These are phyloP conservation scores for Nemania sp. DNA, from an alignment of 2,329 filamentous ascomycete species.

Conservation along the genomic window DNA sequence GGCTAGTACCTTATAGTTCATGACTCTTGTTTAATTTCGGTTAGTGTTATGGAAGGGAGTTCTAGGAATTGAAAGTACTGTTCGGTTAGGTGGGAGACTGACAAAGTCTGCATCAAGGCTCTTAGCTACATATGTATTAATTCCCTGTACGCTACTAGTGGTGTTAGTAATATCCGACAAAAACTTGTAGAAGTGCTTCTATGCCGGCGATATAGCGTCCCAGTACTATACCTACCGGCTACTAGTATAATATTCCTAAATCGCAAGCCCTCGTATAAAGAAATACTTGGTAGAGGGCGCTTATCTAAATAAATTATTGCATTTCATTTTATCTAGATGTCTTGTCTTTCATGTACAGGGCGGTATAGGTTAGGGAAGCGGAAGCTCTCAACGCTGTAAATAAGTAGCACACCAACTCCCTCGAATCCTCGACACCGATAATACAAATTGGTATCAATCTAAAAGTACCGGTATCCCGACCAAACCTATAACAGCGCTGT, in stretches of 20 bases:
- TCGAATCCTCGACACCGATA: constrained; percentile 18
- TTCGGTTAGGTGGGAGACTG: background rate
- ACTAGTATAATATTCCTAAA: too few relatives aligned
- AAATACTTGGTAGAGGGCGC: too few relatives aligned
- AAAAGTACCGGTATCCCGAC: background rate
- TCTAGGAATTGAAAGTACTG: background rate
- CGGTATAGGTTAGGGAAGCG: background rate
- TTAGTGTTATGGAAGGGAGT: background rate
- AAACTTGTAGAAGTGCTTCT: too few relatives aligned
- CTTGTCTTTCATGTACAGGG: background rate
- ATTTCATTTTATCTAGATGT: background rate
- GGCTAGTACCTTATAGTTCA: background rate
- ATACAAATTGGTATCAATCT: constrained; percentile 22
- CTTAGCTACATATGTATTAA: background rate
- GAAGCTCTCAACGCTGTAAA: background rate
- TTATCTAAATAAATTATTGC: background rate
- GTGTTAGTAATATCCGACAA: too few relatives aligned
- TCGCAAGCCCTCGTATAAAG: too few relatives aligned
- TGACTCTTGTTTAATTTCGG: background rate
- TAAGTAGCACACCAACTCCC: background rate
- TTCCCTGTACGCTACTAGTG: background rate
- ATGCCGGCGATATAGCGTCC: too few relatives aligned
- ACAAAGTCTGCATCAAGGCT: background rate
- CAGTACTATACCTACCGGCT: too few relatives aligned
- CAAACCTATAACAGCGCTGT: background rate